A percentile compares a stretch with the other conserved stretches of the same genome.
These are phyloP conservation scores for Sordaria brevicollis DNA, from an alignment of 495 filamentous ascomycete genomes.

Conservation along the genomic window DNA sequence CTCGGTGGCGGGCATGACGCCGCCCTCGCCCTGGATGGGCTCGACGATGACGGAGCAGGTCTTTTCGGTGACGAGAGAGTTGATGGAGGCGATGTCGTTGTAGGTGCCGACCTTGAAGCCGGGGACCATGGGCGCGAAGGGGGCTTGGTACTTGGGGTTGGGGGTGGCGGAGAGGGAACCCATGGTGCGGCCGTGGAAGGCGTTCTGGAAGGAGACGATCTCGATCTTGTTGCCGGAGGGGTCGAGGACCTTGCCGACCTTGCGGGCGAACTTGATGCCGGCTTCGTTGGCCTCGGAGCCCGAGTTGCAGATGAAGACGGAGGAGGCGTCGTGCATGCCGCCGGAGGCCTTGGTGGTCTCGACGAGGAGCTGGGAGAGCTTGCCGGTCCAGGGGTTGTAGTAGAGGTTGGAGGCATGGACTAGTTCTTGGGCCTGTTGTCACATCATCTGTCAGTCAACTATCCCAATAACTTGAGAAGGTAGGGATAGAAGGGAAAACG, in stretches of 20 bases:
- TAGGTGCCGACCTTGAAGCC: conserved; percentile 80
- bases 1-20: conserved; percentile 70
- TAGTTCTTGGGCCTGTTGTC: conserved; percentile 54
- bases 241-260: conserved; percentile 65
- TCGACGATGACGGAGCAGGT: conserved; percentile 96
- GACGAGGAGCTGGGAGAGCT: conserved; percentile 77
- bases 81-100: conserved; percentile 66
- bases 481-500: not conserved
- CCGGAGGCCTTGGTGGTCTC: conserved; percentile 62
- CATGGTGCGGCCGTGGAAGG: conserved; percentile 96
- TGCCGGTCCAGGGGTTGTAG: conserved; percentile 87
- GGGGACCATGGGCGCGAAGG: conserved; percentile 90
- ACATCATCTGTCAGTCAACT: not conserved
- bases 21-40: conserved; percentile 96
- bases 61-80: conserved; percentile 62
- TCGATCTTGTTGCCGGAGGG: conserved; percentile 68
- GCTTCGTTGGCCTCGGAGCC: conserved; percentile 95
- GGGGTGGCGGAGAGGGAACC: conserved; percentile 84
- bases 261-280: conserved; percentile 91
- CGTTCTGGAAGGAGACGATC: conserved; percentile 77
- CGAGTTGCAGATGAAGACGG: conserved; percentile 90
- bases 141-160: conserved; percentile 96
- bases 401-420: conserved; percentile 92
- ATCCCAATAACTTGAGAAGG: not conserved
- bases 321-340: conserved; percentile 67